Percentiles rank a stretch among this genome's conserved stretches.
Evolutionary conservation across 2,329 filamentous ascomycete genomes (phyloP).

Genomic region (Lasiodiplodia gonubiensis): DNA sequence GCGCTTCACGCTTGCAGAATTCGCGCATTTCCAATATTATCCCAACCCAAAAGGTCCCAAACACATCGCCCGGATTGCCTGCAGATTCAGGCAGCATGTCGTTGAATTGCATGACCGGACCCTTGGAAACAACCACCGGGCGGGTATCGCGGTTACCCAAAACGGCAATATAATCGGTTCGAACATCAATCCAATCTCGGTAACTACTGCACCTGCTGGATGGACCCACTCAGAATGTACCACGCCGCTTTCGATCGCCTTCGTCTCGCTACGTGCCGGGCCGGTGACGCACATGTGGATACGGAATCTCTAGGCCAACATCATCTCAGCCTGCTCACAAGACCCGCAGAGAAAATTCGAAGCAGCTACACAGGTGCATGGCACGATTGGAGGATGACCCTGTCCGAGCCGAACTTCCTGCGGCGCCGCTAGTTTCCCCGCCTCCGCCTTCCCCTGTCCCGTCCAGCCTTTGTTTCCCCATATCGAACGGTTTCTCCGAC

Average conservation of each 20-base stretch:
- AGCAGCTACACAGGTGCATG: background rate
- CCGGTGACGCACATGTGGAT: constrained; percentile 4
- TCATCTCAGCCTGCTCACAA: background rate
- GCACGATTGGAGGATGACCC: background rate
- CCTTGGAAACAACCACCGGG: background rate
- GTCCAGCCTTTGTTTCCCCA: constrained; percentile 10
- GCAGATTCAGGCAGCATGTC: too few species aligned
- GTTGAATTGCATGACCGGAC: too few species aligned
- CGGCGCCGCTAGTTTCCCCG: constrained; percentile 12
- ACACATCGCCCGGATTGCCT: too few species aligned
- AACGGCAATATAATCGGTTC: background rate
- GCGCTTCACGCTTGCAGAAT: too few species aligned
- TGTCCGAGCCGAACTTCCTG: constrained; percentile 16
- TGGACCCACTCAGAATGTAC: background rate
- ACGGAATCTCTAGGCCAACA: background rate
- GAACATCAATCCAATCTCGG: background rate
- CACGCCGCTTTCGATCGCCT: background rate
- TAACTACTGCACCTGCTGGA: background rate
- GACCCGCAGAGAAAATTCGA: background rate
- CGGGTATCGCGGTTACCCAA: background rate
- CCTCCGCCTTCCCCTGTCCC: constrained; percentile 1
- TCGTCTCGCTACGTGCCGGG: background rate
- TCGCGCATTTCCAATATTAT: too few species aligned
- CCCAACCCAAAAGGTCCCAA: too few species aligned
- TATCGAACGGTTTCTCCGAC: constrained; percentile 10